Evolutionary conservation across 78 protist species (phyloP).

Genomic region (Cavenderia fasciculata): DNA sequence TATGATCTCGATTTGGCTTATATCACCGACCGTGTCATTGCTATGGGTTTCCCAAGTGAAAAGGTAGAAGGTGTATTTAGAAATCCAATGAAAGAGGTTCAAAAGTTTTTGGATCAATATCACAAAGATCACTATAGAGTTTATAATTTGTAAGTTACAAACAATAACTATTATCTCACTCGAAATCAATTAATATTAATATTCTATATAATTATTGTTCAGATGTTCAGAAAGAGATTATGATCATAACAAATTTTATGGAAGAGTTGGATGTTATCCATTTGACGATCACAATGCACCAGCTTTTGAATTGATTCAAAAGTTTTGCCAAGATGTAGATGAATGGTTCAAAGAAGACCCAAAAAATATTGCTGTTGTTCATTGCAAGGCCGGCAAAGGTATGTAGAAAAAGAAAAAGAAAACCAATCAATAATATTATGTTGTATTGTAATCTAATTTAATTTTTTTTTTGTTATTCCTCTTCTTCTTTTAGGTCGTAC

Average conservation of each 20-base stretch:
- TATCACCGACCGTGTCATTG: slow-evolving; percentile 80
- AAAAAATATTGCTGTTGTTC: slow-evolving; percentile 76
- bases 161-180: neutral
- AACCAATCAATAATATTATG: too few relatives aligned
- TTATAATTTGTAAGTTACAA: slow-evolving; percentile 81
- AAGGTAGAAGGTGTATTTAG: slow-evolving; percentile 80
- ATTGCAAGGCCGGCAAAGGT: slow-evolving; percentile 88
- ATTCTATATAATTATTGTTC: neutral
- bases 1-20: slow-evolving; percentile 82
- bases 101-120: slow-evolving; percentile 67
- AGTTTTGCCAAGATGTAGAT: slow-evolving; percentile 74
- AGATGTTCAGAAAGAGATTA: slow-evolving; percentile 89
- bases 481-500: too few relatives aligned
- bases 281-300: slow-evolving; percentile 92
- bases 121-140: slow-evolving; percentile 84
- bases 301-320: slow-evolving; percentile 75
- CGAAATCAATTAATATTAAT: neutral
- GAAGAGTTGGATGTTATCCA: slow-evolving; percentile 80
- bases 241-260: slow-evolving; percentile 83
- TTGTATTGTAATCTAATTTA: too few relatives aligned
- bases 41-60: slow-evolving; percentile 88
- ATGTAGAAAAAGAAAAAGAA: too few relatives aligned
- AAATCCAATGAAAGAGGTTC: slow-evolving; percentile 80
- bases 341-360: slow-evolving; percentile 73
- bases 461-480: too few relatives aligned